Base-by-base conservation (phyloP, 208 protist species). In the Leishmania arabica region DNA sequence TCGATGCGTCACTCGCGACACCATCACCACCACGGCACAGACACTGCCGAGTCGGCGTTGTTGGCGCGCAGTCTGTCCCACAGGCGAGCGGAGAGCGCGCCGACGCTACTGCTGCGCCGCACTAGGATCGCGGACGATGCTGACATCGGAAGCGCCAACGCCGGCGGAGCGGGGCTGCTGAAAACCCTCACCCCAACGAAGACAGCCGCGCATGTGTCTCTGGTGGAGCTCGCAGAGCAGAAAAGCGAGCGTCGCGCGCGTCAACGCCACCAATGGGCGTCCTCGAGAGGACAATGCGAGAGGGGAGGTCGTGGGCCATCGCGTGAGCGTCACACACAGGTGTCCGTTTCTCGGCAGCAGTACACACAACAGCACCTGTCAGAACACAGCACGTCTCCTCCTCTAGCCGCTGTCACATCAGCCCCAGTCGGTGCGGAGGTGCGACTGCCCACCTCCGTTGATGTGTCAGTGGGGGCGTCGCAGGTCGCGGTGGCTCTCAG, bases 401-500 rank as follows among this genome's bases (percentile, higher is more conserved):
- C 15, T 40, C 31, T 37, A 13, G 21, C 49, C 47, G 37, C 47
- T 37, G 66, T 34, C 15, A 13, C 40, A 56, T n/a, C 70, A 68
- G 42, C 40, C 53, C 62, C 58, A 7, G 31, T 9, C 19, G 24
- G 27, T 15, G 49, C 75, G n/a, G 54, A 73, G 65, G 70, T 90
- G 62, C 85, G 79, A 34, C 82, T 94, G 79, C 86, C 94, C 65
- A 85, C 89, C 42, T 90, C 88, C 2, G 79, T 96, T 8, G 94
- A 96, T 75, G 91, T 97, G 15, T 79, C 87, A 24, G 89, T 95
- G 17, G 86, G 89, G 3, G 51, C 47, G 37, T 71, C 75, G 42
- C 79, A 85, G 34, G 60, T 90, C n/a, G 81, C 90, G 37, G 84
- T 96, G 56, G 87, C 88, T 0, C 75, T 86, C 31, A 82, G 82